Base-by-base conservation (phyloP, 1,139 yeast species). In the Hyphopichia buzzinii region DNA sequence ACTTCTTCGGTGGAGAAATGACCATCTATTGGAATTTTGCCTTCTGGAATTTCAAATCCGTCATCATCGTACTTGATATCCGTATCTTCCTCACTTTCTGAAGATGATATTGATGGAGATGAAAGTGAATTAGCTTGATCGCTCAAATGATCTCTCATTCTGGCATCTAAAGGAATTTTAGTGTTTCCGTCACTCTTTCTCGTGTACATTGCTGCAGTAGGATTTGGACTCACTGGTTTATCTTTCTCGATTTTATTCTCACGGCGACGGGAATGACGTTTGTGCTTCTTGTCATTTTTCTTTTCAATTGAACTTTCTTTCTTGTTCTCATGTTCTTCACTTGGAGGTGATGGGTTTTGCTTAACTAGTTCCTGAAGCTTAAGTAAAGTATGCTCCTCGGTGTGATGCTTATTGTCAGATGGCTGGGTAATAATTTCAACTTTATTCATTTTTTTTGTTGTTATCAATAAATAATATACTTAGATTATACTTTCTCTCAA, bases 11-110 rank as follows among this genome's bases (percentile, higher is more conserved):
- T 57, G 4, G 72, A 60, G 41, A 67, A 67, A 43, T 67, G 69
- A 8, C 72, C 69, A 39, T 67, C 73, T 23, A 67, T 36, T 0
- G 73, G 73, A 8, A 67, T 61, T 40, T 62, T 67, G 1, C 71
- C 72, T 26, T 47, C 46, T 2, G 73, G 73, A 11, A 67, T 50
- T 35, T 52, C 61, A 38, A 66, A 62, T 12, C 73, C 73, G 35
- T 67, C 72, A 6, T 50, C 41, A 41, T 67, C 72, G 30, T 46
- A 42, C 17, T 49, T 44, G 12, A 33, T 39, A 8, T 36, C 46
- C 10, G 32, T 37, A 3, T 35, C 44, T 15, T 32, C 37, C n/a
- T 40, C 32, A 14, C 27, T 5, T 26, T 30, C 31, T 7, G 35
- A 32, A 10, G 34, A 37, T 19, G 35, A 30, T 11, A 30, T 17